A percentile compares a stretch with the other conserved stretches of the same genome.
Evolutionary conservation across 2,329 filamentous ascomycete genomes (phyloP).

Genomic region (Phoma sp.): DNA sequence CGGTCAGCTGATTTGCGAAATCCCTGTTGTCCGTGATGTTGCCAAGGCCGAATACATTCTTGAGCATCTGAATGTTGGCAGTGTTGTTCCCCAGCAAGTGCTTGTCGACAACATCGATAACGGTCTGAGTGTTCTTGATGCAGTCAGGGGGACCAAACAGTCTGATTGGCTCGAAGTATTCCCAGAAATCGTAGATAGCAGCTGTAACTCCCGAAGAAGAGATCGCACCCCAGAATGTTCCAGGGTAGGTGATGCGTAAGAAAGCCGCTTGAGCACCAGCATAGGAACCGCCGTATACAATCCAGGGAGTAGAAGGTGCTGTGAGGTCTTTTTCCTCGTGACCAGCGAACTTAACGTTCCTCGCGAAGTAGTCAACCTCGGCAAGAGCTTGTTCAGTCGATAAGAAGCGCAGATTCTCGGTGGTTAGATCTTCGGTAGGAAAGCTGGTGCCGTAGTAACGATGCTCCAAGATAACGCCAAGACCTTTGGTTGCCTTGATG

Average conservation of each 20-base stretch:
- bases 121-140: constrained; percentile 68
- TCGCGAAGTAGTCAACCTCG: constrained; percentile 81
- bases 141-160: constrained; percentile 67
- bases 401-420: constrained; percentile 78
- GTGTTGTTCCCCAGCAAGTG: constrained; percentile 62
- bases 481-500: constrained; percentile 68
- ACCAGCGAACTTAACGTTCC: constrained; percentile 74
- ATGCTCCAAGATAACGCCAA: constrained; percentile 85
- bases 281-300: constrained; percentile 85
- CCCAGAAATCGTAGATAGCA: constrained; percentile 79
- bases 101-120: constrained; percentile 66
- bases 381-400: constrained; percentile 84
- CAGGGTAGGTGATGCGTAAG: constrained; percentile 76
- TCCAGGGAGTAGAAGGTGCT: constrained; percentile 71
- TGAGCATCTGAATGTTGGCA: constrained; percentile 55
- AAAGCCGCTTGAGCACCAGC: constrained; percentile 82
- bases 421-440: constrained; percentile 70
- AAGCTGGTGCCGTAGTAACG: constrained; percentile 84
- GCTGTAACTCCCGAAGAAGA: constrained; percentile 80
- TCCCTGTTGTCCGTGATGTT: constrained; percentile 60
- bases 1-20: constrained; percentile 59
- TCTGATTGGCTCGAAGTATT: constrained; percentile 67
- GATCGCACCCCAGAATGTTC: constrained; percentile 80
- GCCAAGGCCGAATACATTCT: constrained; percentile 61
- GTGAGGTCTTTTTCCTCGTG: constrained; percentile 69